A percentile compares a stretch with the other conserved stretches of the same genome.
phyloP scores from a whole-genome alignment of 225 moss, liverwort and hornwort species.

The Marchantia paleacea region DNA sequence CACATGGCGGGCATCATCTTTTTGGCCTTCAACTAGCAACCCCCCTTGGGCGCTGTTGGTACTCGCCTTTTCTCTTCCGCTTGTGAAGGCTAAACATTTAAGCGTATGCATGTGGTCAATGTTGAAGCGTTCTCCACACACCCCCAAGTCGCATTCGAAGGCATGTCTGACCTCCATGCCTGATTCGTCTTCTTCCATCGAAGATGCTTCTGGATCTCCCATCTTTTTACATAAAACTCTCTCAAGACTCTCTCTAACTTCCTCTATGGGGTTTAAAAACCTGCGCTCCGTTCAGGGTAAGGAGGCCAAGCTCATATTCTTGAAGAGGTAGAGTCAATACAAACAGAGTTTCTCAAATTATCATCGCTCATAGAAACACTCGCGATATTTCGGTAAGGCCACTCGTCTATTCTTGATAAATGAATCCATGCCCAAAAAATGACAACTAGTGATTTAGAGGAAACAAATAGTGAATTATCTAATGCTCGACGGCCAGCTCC shows the following conservation, averaged over 20 bases:
- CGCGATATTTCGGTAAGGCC: too few species aligned
- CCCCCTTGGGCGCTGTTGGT: constrained; percentile 13
- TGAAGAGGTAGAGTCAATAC: not conserved
- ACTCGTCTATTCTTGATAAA: not conserved
- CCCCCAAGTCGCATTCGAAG: constrained; percentile 74
- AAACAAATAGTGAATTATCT: not conserved
- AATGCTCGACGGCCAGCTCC: constrained; percentile 10
- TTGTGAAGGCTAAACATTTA: constrained; percentile 66
- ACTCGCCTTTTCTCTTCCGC: constrained; percentile 52
- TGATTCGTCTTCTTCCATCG: constrained; percentile 73
- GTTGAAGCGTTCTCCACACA: constrained; percentile 75
- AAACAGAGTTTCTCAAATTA: not conserved
- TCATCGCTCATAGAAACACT: not conserved
- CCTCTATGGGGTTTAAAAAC: not conserved
- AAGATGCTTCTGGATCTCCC: constrained; percentile 56
- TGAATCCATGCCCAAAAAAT: constrained; percentile 8
- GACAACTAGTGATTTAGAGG: not conserved
- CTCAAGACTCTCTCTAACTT: not conserved
- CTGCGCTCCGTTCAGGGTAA: not conserved
- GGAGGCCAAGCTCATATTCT: constrained; percentile 1
- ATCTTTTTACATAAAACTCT: constrained; percentile 37
- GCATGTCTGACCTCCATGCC: constrained; percentile 57
- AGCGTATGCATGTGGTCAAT: constrained; percentile 57
- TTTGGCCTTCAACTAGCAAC: constrained; percentile 9
- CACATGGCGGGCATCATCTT: constrained; percentile 3